Evolutionary conservation across 805 yeast genomes (phyloP).

Genomic region (Sporopachydermia lactativora): DNA sequence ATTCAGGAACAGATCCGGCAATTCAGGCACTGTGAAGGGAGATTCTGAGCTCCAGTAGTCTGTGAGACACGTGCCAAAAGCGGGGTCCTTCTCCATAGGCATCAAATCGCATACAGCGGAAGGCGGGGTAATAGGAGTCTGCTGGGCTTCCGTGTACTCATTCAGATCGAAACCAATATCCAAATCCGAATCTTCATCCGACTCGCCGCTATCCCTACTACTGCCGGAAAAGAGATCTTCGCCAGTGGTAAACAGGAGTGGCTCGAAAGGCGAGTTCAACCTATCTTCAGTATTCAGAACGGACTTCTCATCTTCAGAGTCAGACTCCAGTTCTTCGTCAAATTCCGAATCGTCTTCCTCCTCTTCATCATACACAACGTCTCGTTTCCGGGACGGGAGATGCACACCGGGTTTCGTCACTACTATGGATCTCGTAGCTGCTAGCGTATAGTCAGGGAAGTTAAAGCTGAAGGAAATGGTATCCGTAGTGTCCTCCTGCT

Average conservation of each 20-base stretch:
- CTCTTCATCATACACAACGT: not conserved
- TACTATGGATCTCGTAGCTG: not conserved
- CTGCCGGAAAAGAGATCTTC: too few species aligned
- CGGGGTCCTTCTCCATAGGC: not conserved
- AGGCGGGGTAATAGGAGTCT: not conserved
- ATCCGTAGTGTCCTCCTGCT: not conserved
- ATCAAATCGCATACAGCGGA: not conserved
- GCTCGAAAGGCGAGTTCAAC: not conserved
- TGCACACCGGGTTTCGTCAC: conserved; percentile 1
- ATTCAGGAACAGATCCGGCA: too few species aligned
- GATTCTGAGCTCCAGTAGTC: not conserved
- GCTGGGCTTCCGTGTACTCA: not conserved
- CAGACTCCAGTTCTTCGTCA: conserved; percentile 1
- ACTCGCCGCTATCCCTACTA: too few species aligned
- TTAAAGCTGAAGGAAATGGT: not conserved
- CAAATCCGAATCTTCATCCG: too few species aligned
- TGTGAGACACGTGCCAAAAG: not conserved
- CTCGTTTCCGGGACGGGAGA: not conserved
- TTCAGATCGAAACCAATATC: not conserved
- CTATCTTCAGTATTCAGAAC: not conserved
- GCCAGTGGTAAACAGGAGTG: too few species aligned
- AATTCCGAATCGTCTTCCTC: not conserved
- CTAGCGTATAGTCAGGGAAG: not conserved
- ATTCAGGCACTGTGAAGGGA: not conserved
- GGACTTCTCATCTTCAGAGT: not conserved